phyloP scores from a whole-genome alignment of 805 yeast species.

The Wickerhamiella nectarea region DNA sequence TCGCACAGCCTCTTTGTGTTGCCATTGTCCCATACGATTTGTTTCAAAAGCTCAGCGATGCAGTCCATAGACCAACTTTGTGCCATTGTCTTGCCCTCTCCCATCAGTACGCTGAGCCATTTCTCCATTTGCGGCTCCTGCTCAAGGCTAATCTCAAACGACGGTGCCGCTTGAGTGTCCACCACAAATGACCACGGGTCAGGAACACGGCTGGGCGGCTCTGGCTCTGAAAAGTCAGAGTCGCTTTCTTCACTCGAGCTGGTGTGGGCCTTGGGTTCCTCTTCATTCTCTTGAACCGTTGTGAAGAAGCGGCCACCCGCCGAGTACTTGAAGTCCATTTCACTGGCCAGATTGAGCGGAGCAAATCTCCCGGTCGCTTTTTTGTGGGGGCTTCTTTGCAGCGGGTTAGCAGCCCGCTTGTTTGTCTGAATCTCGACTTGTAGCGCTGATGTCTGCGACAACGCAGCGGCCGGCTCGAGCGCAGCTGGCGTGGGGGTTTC shows the following conservation, averaged over 20 bases:
- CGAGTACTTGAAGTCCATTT: constrained; percentile 74
- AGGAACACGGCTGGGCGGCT: not conserved
- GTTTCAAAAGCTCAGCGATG: constrained; percentile 20
- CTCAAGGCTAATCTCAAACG: not conserved
- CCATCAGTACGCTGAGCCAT: not conserved
- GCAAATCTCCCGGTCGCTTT: constrained; percentile 56
- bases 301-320: constrained; percentile 77
- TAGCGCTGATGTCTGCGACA: no score
- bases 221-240: not conserved
- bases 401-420: not conserved
- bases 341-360: constrained; percentile 52
- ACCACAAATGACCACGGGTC: constrained; percentile 7
- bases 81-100: not conserved
- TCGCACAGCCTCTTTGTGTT: constrained; percentile 6
- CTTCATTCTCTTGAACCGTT: constrained; percentile 10
- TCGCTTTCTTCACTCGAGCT: not conserved
- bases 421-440: no score
- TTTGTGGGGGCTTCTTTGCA: not conserved
- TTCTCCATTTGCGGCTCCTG: not conserved
- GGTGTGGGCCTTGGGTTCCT: not conserved
- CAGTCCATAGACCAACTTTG: constrained; percentile 13
- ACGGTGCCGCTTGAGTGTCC: not conserved
- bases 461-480: no score
- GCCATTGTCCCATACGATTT: constrained; percentile 28
- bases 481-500: not conserved